Evolutionary conservation across 106 monocot species (phyloP).

Genomic region (Acanthochlamys bracteata): DNA sequence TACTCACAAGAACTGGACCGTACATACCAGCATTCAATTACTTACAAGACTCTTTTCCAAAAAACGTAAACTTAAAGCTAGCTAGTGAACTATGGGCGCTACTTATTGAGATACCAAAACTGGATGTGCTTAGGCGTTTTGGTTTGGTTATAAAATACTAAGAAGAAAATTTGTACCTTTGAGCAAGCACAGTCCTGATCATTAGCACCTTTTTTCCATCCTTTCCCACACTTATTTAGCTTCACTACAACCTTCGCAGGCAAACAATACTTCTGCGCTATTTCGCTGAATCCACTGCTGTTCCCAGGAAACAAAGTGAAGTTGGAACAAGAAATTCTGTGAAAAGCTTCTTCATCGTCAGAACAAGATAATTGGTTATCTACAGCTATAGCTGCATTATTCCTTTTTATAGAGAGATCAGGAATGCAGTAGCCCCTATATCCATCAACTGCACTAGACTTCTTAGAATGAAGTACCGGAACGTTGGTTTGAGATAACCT

Average conservation of each 20-base stretch:
- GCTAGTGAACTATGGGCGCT: too few relatives aligned
- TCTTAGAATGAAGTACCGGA: slow-evolving; percentile 12
- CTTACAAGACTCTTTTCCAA: too few relatives aligned
- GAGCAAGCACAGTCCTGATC: slow-evolving; percentile 57
- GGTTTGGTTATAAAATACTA: too few relatives aligned
- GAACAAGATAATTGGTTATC: slow-evolving; percentile 47
- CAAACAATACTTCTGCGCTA: slow-evolving; percentile 36
- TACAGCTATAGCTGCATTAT: slow-evolving; percentile 6
- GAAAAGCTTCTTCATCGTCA: slow-evolving; percentile 50
- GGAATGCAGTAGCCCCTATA: slow-evolving; percentile 79
- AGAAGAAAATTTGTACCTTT: slow-evolving; percentile 38
- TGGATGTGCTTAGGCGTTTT: too few relatives aligned
- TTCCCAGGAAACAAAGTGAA: slow-evolving; percentile 25
- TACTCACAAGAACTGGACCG: too few relatives aligned
- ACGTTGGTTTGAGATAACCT: slow-evolving; percentile 31
- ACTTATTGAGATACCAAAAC: too few relatives aligned
- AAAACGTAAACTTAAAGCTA: too few relatives aligned
- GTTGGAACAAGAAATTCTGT: slow-evolving; percentile 21
- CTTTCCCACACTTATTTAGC: slow-evolving; percentile 70
- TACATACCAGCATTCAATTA: too few relatives aligned
- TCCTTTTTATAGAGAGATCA: slow-evolving; percentile 33
- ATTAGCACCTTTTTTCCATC: slow-evolving; percentile 42
- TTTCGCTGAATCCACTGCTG: slow-evolving; percentile 1
- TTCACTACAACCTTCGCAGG: slow-evolving; percentile 54
- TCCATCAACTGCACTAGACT: slow-evolving; percentile 1